Evolutionary conservation across 148 eudicot genomes (phyloP).

Genomic region (Euryodendron excelsum): DNA sequence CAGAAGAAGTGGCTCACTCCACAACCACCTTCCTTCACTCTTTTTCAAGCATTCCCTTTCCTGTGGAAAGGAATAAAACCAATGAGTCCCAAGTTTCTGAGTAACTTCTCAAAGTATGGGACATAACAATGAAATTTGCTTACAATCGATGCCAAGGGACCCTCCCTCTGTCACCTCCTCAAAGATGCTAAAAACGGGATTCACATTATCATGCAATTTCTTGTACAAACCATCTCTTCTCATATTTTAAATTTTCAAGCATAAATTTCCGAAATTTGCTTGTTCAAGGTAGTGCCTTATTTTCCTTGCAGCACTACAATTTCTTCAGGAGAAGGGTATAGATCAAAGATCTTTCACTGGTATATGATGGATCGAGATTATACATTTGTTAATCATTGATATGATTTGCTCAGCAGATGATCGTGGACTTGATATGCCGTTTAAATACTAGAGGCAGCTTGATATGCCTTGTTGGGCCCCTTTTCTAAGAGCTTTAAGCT

Average conservation of each 20-base stretch:
- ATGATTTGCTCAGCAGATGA: no score
- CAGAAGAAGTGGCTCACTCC: not conserved
- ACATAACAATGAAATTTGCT: not conserved
- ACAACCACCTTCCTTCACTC: not conserved
- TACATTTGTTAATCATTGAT: not conserved
- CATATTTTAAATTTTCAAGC: not conserved
- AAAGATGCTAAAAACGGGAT: not conserved
- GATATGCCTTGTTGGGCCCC: no score
- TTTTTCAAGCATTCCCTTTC: not conserved
- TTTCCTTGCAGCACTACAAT: not conserved
- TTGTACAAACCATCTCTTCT: not conserved
- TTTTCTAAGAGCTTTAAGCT: no score
- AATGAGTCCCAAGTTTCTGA: not conserved
- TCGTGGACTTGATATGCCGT: no score
- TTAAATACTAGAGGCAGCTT: no score
- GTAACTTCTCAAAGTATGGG: no score
- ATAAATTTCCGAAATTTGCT: no score
- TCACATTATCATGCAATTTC: not conserved
- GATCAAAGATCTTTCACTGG: not conserved
- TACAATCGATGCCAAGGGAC: not conserved
- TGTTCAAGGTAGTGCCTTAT: not conserved
- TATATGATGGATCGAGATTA: not conserved
- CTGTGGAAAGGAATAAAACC: not conserved
- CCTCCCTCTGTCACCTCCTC: no score
- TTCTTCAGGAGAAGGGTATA: no score